Evolutionary conservation across 768 basidiomycete genomes (phyloP), one percentile per base, ranked within the genome.

Genomic region (Termitomyces sp.): DNA sequence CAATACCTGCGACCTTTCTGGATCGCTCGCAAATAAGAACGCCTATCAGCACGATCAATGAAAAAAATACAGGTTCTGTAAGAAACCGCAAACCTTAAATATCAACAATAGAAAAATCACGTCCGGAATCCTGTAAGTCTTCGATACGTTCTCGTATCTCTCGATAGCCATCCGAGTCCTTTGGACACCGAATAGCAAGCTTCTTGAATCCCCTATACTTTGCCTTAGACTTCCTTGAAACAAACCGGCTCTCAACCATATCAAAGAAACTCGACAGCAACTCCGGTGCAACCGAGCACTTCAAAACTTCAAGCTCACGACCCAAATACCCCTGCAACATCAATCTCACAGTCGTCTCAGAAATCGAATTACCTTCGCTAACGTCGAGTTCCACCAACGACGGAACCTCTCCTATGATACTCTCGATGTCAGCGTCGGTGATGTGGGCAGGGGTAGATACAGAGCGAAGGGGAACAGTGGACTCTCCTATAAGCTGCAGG

Each of bases 211-310:
- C 58, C 40, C 47, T 50, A 27, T 60, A 60, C 36, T 4, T 23
- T 25, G 48, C 46, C n/a, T 45, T 38, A 3, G 38, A 45, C 49
- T 43, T 60, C 16, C 31, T 29, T 7, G 52, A 18, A 22, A 56
- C 56, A 39, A 50, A 56, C 3, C 59, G 51, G 18, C 59, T 48
- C 29, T 60, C 59, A 22, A 60, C 42, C 59, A 60, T 60, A 47
- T 60, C 59, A 13, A 60, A 47, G 35, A 60, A 60, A 25, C 33
- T 35, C 9, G 52, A 46, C 23, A 60, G 25, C 39, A 54, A 18
- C 12, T 33, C 25, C 11, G 52, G 43, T 3, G 52, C 52, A 12
- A 60, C 55, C 3, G 39, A 29, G 27, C 59, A 60, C 22, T 36
- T 60, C 9, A 60, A 16, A 7, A 51, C 35, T 22, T 60, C 56